Evolutionary conservation across 2,329 filamentous ascomycete genomes (phyloP), one percentile per base, ranked within the genome.

Genomic region (Diplocarpon rosae): DNA sequence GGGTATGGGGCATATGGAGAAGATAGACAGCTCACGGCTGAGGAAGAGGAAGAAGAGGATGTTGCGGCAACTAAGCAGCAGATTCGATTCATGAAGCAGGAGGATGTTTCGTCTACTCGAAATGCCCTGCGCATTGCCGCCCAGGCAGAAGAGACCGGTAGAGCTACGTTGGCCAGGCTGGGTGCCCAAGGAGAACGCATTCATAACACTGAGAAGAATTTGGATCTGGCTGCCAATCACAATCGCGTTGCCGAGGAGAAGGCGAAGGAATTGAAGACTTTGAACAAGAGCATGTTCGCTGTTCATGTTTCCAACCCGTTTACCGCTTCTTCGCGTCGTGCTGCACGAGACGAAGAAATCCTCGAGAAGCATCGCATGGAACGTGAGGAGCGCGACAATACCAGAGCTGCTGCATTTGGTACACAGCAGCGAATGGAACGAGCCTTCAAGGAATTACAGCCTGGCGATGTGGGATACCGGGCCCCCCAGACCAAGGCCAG

Each of bases 271-370:
- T 69, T 95, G 31, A 90, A 90, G 68, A 85, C 77, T 1, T 70
- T 93, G 39, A 94, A 95, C 65, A 73, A 83, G 51, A 88, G 82
- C 68, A 94, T 95, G 87, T 95, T 95, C 59, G 84, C 85, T 5
- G 76, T 89, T 16, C 83, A 88, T 58, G 80, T 89, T 20, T 70
- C 71, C 42, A 87, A 87, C 56, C 83, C 83, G 0, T 86, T 95
- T 61, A 92, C 85, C 0, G 78, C 77, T 12, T 78, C 75, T 50
- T 75, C 73, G 53, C 75, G 81, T 36, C 74, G 73, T 24, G 70
- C 72, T 43, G 77, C 76, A 46, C 73, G 77, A 33, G 85, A 92
- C 52, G 70, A 81, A 40, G 71, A 76, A 43, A 74, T 85, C 36
- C 69, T 93, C 58, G 77, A 82, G 37, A 80, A 80, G 46, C 76